Evolutionary conservation across 208 protist species (phyloP).

Genomic region (Leishmania mexicana): DNA sequence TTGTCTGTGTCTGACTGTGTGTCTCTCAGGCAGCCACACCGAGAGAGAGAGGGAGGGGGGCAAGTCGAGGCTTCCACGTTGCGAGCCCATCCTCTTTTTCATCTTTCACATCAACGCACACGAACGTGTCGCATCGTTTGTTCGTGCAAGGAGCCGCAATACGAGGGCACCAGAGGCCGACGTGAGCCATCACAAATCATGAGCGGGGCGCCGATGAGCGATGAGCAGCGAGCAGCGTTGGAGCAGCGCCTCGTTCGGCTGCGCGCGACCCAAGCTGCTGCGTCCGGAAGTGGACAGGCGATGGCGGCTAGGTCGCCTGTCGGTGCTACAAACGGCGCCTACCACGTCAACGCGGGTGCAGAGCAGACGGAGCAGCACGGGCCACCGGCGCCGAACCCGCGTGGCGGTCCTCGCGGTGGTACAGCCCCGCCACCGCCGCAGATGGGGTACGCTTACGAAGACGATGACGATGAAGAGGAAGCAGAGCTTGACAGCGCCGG

Average conservation of each 20-base stretch:
- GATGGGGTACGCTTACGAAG: constrained; percentile 33
- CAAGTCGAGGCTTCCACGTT: background rate
- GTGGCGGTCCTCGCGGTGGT: background rate
- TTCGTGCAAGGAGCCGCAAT: background rate
- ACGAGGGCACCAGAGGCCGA: background rate
- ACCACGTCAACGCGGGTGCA: background rate
- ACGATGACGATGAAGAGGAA: constrained; percentile 35
- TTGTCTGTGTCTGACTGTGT: background rate
- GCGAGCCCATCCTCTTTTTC: background rate
- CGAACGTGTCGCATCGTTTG: background rate
- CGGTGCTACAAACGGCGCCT: background rate
- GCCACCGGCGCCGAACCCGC: background rate
- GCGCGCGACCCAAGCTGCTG: constrained; percentile 24
- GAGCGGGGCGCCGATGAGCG: constrained; percentile 37
- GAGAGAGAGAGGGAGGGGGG: background rate
- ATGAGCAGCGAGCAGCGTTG: constrained; percentile 59
- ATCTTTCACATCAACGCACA: background rate
- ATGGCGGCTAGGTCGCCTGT: background rate
- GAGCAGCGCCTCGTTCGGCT: constrained; percentile 52
- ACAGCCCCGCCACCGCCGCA: background rate
- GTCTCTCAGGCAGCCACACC: background rate
- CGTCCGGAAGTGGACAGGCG: background rate
- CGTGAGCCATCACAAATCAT: constrained; percentile 6
- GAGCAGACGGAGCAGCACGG: background rate
- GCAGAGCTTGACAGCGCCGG: constrained; percentile 19